Evolutionary conservation across 352 stramenopile species (phyloP).

Genomic region (Elongisporangium undulatum): DNA sequence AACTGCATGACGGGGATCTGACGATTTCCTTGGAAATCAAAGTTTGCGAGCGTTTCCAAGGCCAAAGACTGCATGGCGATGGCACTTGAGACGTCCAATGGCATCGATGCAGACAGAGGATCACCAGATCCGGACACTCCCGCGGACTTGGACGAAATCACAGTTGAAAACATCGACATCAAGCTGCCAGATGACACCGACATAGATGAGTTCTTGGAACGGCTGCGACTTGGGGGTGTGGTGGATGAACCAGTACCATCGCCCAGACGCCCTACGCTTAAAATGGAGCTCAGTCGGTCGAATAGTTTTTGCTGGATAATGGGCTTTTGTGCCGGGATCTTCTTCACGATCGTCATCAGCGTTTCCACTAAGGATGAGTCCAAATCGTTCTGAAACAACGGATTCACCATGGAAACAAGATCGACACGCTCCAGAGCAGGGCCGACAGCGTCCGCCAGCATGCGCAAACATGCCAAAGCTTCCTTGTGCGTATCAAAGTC

Average conservation of each 20-base stretch:
- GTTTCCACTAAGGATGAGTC: slow-evolving; percentile 79
- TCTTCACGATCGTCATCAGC: slow-evolving; percentile 81
- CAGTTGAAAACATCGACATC: slow-evolving; percentile 66
- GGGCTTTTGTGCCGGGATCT: slow-evolving; percentile 68
- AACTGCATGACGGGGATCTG: slow-evolving; percentile 87
- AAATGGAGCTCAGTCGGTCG: slow-evolving; percentile 69
- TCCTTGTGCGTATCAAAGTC: slow-evolving; percentile 84
- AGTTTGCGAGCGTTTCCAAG: slow-evolving; percentile 80
- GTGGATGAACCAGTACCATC: slow-evolving; percentile 37
- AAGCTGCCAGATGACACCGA: slow-evolving; percentile 64
- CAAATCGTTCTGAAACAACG: slow-evolving; percentile 82
- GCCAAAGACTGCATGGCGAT: slow-evolving; percentile 82
- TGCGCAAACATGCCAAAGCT: slow-evolving; percentile 73
- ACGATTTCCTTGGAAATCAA: slow-evolving; percentile 84
- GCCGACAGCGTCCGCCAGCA: slow-evolving; percentile 76
- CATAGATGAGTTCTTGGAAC: slow-evolving; percentile 73
- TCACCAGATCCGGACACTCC: neutral
- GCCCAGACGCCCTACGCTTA: slow-evolving; percentile 42
- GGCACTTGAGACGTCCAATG: slow-evolving; percentile 40
- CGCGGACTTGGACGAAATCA: slow-evolving; percentile 19
- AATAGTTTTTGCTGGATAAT: slow-evolving; percentile 84
- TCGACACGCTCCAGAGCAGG: slow-evolving; percentile 73
- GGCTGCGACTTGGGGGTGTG: slow-evolving; percentile 54
- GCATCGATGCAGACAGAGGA: slow-evolving; percentile 9
- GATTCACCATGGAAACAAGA: slow-evolving; percentile 73